Evolutionary conservation across 768 basidiomycete genomes (phyloP).

Genomic region (Collybiopsis luxurians): DNA sequence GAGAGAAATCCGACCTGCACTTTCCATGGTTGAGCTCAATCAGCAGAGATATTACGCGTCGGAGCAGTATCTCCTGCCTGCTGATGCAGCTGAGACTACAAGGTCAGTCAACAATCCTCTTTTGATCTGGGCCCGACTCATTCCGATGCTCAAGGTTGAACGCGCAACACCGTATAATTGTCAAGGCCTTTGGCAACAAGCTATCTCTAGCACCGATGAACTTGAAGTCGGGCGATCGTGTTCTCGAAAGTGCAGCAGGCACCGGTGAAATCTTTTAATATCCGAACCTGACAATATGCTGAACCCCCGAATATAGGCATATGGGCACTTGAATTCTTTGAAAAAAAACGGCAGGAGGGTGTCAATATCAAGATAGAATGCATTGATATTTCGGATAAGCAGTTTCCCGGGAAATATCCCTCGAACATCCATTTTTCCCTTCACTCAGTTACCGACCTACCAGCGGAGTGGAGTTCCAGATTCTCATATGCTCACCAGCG

Average conservation of each 20-base stretch:
- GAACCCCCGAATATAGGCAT: not conserved
- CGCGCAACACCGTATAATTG: not conserved
- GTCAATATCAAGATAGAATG: not conserved
- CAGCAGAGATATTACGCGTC: slow-evolving; percentile 2
- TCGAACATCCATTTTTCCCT: not conserved
- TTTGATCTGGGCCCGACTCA: no score
- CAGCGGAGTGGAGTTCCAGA: not conserved
- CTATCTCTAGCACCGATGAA: not conserved
- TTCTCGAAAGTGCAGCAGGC: not conserved
- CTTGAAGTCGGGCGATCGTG: not conserved
- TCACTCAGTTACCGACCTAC: not conserved
- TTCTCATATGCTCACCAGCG: not conserved
- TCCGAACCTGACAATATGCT: no score
- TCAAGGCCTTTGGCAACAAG: not conserved
- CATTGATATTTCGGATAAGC: not conserved
- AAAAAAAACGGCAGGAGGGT: not conserved
- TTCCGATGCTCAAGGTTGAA: not conserved
- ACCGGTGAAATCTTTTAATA: not conserved
- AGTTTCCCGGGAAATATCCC: not conserved
- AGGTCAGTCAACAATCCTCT: not conserved
- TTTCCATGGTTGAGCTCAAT: no score
- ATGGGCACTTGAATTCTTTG: slow-evolving; percentile 1
- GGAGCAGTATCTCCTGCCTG: not conserved
- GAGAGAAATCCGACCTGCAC: no score
- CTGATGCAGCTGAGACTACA: not conserved